Conservation (phyloP, 2,329 filamentous ascomycete genomes). For the Microcyclospora tardicrescens region DNA sequence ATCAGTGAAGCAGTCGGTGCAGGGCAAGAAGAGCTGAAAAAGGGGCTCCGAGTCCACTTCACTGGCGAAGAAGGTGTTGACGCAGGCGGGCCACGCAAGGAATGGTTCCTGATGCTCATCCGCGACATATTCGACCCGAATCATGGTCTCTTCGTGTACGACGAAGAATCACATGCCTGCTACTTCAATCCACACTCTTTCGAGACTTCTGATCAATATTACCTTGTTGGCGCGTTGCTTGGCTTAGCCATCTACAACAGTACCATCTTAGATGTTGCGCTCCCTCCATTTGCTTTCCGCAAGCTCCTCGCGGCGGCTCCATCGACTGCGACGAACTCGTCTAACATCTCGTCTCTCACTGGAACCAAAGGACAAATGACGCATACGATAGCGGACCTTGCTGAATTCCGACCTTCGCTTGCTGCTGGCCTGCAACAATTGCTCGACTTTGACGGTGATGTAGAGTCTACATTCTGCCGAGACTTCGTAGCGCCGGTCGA, state of each 20-base stretch:
- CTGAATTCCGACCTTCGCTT: constrained; percentile 64
- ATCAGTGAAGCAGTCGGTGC: constrained; percentile 77
- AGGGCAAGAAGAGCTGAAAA: constrained; percentile 76
- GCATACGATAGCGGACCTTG: constrained; percentile 68
- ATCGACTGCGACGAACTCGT: constrained; percentile 42
- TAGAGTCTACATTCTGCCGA: constrained; percentile 65
- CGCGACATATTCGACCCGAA: constrained; percentile 84
- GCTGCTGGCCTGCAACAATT: constrained; percentile 64
- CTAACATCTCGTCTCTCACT: constrained; percentile 28
- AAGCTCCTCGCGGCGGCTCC: constrained; percentile 70
- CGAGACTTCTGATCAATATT: constrained; percentile 84
- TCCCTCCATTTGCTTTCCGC: constrained; percentile 80
- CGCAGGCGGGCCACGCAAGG: constrained; percentile 77
- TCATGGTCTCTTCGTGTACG: constrained; percentile 84
- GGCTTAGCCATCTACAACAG: constrained; percentile 91
- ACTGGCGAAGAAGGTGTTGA: constrained; percentile 83
- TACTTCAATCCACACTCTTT: constrained; percentile 89
- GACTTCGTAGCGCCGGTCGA: constrained; percentile 71
- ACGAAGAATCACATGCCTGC: constrained; percentile 79
- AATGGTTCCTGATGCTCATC: constrained; percentile 84
- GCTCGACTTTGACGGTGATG: constrained; percentile 72
- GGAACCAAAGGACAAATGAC: constrained; percentile 40
- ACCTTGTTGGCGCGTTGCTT: constrained; percentile 74
- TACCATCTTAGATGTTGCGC: constrained; percentile 75
- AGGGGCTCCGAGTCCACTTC: constrained; percentile 75